phyloP scores from a whole-genome alignment of 495 filamentous ascomycete species.

The Aspergillus baeticus region DNA sequence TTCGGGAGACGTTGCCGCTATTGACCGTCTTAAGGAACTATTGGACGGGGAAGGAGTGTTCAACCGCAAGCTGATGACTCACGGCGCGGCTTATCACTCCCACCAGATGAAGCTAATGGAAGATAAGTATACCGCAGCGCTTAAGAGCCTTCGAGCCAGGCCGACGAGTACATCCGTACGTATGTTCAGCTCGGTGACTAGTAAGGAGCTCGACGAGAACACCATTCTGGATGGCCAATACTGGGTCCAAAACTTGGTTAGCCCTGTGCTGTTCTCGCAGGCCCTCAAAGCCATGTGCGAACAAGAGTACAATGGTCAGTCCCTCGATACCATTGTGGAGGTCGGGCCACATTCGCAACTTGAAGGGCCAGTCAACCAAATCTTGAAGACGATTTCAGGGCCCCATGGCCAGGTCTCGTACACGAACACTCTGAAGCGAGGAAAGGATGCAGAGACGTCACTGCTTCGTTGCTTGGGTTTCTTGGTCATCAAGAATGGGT shows the following conservation, averaged over 20 bases:
- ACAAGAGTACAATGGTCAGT: slow-evolving; percentile 1
- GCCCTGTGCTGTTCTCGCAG: slow-evolving; percentile 17
- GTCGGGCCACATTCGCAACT: slow-evolving; percentile 14
- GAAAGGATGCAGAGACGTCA: slow-evolving; percentile 3
- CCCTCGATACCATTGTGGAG: slow-evolving; percentile 3
- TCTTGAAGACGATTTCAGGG: not conserved
- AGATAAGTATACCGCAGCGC: slow-evolving; percentile 1
- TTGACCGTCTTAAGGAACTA: slow-evolving; percentile 4
- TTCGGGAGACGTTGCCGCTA: slow-evolving; percentile 4
- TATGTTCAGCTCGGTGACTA: slow-evolving; percentile 13
- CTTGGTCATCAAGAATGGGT: slow-evolving; percentile 4
- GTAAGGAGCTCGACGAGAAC: slow-evolving; percentile 1
- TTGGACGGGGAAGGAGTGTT: slow-evolving; percentile 8
- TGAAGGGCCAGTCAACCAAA: slow-evolving; percentile 11
- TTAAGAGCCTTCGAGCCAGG: slow-evolving; percentile 2
- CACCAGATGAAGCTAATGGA: slow-evolving; percentile 14
- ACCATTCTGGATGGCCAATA: slow-evolving; percentile 22
- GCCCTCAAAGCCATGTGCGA: slow-evolving; percentile 5
- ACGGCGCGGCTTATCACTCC: slow-evolving; percentile 11
- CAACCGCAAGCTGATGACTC: slow-evolving; percentile 13
- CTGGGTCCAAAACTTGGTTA: slow-evolving; percentile 18
- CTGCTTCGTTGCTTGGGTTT: slow-evolving; percentile 7
- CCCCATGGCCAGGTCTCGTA: slow-evolving; percentile 5
- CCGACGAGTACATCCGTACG: not conserved
- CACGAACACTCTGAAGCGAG: slow-evolving; percentile 10